Conservation (phyloP, 345 rosid genomes). For the Melaleuca alternifolia region DNA sequence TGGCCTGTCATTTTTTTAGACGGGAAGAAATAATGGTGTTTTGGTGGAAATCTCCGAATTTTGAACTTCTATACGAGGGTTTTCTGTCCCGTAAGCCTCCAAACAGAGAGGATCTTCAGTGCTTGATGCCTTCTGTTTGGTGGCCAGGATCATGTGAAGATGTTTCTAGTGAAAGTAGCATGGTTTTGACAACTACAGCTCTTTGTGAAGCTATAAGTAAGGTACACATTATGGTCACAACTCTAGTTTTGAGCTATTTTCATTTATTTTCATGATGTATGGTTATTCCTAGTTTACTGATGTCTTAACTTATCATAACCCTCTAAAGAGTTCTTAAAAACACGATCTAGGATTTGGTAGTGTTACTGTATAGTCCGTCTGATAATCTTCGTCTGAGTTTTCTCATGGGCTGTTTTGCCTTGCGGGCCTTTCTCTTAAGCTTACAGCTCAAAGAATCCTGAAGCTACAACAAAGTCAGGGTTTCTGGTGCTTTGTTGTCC, state of each 20-base stretch:
- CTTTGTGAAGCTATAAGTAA: slow-evolving; percentile 69
- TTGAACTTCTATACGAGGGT: slow-evolving; percentile 72
- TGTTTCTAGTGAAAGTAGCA: slow-evolving; percentile 60
- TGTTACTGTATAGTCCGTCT: not conserved
- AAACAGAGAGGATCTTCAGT: slow-evolving; percentile 78
- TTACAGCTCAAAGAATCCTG: not conserved
- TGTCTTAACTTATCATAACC: not conserved
- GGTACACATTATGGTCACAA: slow-evolving; percentile 25
- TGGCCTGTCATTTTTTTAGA: slow-evolving; percentile 76
- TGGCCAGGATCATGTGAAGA: slow-evolving; percentile 98
- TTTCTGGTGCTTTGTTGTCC: not conserved
- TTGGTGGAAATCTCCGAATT: slow-evolving; percentile 81
- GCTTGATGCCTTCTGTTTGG: slow-evolving; percentile 89
- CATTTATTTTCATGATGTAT: not conserved
- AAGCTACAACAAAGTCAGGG: not conserved
- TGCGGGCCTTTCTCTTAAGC: not conserved
- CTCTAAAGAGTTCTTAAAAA: not conserved
- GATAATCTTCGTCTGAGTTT: not conserved
- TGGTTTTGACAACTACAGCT: slow-evolving; percentile 66
- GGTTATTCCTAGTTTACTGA: not conserved
- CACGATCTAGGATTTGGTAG: not conserved
- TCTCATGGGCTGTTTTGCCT: not conserved
- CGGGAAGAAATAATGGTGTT: slow-evolving; percentile 66
- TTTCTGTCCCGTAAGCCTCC: slow-evolving; percentile 69
- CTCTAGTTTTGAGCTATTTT: not conserved